Conservation (phyloP, 805 yeast species). For the Myxozyma geophila region DNA sequence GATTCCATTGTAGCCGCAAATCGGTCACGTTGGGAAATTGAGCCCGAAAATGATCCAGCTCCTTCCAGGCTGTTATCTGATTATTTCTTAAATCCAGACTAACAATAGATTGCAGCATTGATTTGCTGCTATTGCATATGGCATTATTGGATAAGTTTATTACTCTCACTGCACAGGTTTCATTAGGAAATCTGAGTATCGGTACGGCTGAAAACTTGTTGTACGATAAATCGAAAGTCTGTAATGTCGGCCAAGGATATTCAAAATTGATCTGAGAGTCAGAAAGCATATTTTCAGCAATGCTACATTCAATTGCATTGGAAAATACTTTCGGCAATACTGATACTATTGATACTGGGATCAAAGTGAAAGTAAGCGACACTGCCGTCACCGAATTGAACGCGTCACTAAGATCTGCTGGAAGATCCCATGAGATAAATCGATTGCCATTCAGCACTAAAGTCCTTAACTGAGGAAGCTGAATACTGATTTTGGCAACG, state of each 20-base stretch:
- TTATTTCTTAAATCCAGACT: slow-evolving; percentile 60
- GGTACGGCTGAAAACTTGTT: slow-evolving; percentile 50
- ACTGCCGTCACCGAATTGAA: slow-evolving; percentile 24
- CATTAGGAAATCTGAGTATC: not conserved
- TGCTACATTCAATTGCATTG: slow-evolving; percentile 43
- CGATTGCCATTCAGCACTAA: slow-evolving; percentile 56
- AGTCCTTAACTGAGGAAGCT: slow-evolving; percentile 48
- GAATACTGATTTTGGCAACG: slow-evolving; percentile 48
- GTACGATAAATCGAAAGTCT: slow-evolving; percentile 49
- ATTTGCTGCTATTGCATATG: slow-evolving; percentile 34
- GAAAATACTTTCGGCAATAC: slow-evolving; percentile 47
- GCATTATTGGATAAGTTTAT: slow-evolving; percentile 50
- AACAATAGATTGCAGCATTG: slow-evolving; percentile 24
- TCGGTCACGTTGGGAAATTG: slow-evolving; percentile 52
- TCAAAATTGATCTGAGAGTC: not conserved
- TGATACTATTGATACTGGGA: slow-evolving; percentile 24
- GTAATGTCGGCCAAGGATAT: slow-evolving; percentile 24
- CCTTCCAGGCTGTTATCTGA: slow-evolving; percentile 52
- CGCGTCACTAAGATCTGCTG: slow-evolving; percentile 11
- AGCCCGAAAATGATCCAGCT: slow-evolving; percentile 51
- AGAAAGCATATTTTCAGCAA: slow-evolving; percentile 46
- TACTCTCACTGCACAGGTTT: slow-evolving; percentile 26
- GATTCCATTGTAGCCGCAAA: slow-evolving; percentile 59
- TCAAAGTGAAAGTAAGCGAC: slow-evolving; percentile 36
- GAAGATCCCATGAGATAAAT: slow-evolving; percentile 32